Conservation (phyloP, 2,329 filamentous ascomycete species). For the Monilinia aucupariae region DNA sequence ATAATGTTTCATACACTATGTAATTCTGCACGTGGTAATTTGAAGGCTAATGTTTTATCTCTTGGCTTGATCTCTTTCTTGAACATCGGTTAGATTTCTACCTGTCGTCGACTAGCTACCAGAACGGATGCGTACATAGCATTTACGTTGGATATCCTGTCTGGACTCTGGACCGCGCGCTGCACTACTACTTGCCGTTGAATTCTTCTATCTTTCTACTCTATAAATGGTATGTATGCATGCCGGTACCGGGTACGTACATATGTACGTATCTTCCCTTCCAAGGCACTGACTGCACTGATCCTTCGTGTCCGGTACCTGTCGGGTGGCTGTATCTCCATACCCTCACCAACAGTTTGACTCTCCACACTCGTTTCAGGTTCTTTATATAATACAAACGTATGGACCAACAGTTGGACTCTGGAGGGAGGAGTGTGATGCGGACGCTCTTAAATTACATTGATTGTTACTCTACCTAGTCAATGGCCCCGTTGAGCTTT, state of each 20-base stretch:
- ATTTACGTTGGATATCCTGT: neutral
- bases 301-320: neutral
- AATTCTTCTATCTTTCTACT: too few species aligned
- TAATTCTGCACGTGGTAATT: neutral
- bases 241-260: neutral
- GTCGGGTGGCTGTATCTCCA: neutral
- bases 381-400: too few species aligned
- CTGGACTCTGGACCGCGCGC: neutral
- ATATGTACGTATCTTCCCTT: neutral
- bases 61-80: neutral
- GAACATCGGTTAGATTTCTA: neutral
- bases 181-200: neutral
- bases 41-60: neutral
- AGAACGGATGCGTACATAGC: neutral
- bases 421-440: too few species aligned
- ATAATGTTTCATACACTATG: conserved; percentile 11
- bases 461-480: too few species aligned
- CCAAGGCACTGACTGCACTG: neutral
- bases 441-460: too few species aligned
- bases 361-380: conserved; percentile 3
- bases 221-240: too few species aligned
- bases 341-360: neutral
- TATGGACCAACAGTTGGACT: too few species aligned
- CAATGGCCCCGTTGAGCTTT: neutral
- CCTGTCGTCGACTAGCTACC: neutral